Percentiles rank a stretch among this genome's conserved stretches.
These are phyloP conservation scores for Tetrapyrgos nigripes DNA, from an alignment of 1,284 basidiomycete genomes.

Conservation along the genomic window DNA sequence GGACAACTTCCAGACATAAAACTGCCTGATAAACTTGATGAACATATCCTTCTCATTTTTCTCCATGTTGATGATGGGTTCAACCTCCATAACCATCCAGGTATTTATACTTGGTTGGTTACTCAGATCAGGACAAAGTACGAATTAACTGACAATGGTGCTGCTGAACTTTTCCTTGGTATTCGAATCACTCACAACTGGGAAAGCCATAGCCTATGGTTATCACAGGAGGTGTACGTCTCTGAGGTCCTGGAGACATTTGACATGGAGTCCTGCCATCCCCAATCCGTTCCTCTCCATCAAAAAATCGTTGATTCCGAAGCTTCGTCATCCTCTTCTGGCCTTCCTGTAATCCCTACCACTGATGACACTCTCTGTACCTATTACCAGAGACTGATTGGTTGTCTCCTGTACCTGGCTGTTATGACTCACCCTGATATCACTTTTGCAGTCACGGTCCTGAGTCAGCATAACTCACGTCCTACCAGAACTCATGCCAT, in stretches of 20 bases:
- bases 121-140: background rate
- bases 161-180: background rate
- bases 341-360: background rate
- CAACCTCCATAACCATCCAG: background rate
- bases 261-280: background rate
- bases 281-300: background rate
- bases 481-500: background rate
- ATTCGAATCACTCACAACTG: background rate
- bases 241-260: background rate
- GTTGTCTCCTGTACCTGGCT: constrained; percentile 1
- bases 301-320: background rate
- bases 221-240: background rate
- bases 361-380: background rate
- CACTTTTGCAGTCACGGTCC: background rate
- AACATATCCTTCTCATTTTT: too few relatives aligned
- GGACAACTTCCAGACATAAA: too few relatives aligned
- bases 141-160: background rate
- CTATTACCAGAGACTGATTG: background rate
- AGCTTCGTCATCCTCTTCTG: background rate
- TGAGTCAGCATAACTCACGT: constrained; percentile 5
- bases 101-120: constrained; percentile 8
- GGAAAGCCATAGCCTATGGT: background rate
- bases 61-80: too few relatives aligned
- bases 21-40: too few relatives aligned
- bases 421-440: constrained; percentile 2